Evolutionary conservation across 2,329 filamentous ascomycete species (phyloP), one percentile per base, ranked within the genome.

Genomic region (Ascochyta lentis): DNA sequence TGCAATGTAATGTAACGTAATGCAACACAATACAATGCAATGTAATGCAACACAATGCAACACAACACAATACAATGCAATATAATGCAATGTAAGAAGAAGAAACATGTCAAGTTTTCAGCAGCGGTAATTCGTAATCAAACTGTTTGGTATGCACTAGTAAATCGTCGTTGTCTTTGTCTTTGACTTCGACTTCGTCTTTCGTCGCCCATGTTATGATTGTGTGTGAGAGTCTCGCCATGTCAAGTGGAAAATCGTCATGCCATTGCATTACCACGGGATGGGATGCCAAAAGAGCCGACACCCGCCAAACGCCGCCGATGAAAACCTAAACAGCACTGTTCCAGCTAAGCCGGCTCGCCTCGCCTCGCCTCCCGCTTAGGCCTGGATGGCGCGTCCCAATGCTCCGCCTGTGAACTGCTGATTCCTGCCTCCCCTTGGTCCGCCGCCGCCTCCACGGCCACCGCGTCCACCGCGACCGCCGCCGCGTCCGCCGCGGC

Each of bases 321-420:
- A 51, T 56, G 53, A 56, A 51, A 51, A 56, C 53, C 53, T 56
- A 50, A 56, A 56, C 27, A 51, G 47, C 47, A 47, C 12, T 16
- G 19, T 5, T 22, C 19, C 38, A 40, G 26, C 38, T 3, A 40
- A 19, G 19, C 19, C 19, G 19, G 19, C 19, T 19, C 19, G 19
- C 19, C 19, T 19, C 19, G 19, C 19, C 19, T 19, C 19, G 19
- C 19, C 19, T 19, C 19, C 19, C 39, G 41, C 50, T 38, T 79
- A 81, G 65, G 80, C 78, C 69, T 80, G 75, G 61, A 82, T 82
- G 59, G 79, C 80, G 58, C 80, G 76, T 50, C 90, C 89, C 76
- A 94, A 79, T 58, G 89, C 90, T 77, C 90, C 90, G 60, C 90
- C 90, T 13, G 90, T 92, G 78, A 93, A 94, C 73, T 91, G 89